Base-by-base conservation (phyloP, 306 rosid genomes). In the Pterocarpus macrocarpus region DNA sequence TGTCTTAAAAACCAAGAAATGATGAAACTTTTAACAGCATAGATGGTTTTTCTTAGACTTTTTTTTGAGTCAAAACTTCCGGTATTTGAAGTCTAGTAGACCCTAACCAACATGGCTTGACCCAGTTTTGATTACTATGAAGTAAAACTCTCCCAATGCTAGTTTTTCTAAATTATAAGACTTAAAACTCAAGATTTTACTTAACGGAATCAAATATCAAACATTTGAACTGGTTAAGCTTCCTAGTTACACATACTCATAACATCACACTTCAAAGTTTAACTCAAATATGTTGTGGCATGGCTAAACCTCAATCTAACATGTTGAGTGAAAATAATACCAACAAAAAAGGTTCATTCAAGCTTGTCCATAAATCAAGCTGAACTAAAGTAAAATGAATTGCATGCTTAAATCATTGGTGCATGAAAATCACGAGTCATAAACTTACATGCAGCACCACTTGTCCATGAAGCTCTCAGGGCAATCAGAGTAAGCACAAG, bases 401-500 rank as follows among this genome's bases (percentile, higher is more conserved):
- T 66, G 75, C 17, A 55, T 57, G 81, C 45, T 57, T 45, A 16
- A 64, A 49, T 49, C 33, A 63, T 17, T 30, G 38, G 45, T 32
- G 77, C 82, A 76, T 80, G 69, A 55, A 85, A 22, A 14, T 35
- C 4, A 14, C 28, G 2, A 49, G 69, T 47, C 81, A 63, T 53
- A 59, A 84, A 79, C 94, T 88, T 86, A 93, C 99, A 75, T 65
- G 83, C 34, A 69, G 7, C 94, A 87, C 32, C 99, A 89, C 84
- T 89, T 89, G 75, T 93, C 85, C 90, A 93, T 90, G 90, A 95
- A 95, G 85, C 83, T 86, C 75, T 95, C 99, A 4, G 99, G 99
- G 84, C 81, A 90, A 84, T 95, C 96, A 65, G 99, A 91, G 84
- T 93, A 93, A 84, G 99, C 98, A 75, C 87, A 89, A 58, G 98